A percentile compares a stretch with the other conserved stretches of the same genome.
These are phyloP conservation scores for Spirogloea muscicola DNA, from an alignment of 139 green algal species.

Conservation along the genomic window DNA sequence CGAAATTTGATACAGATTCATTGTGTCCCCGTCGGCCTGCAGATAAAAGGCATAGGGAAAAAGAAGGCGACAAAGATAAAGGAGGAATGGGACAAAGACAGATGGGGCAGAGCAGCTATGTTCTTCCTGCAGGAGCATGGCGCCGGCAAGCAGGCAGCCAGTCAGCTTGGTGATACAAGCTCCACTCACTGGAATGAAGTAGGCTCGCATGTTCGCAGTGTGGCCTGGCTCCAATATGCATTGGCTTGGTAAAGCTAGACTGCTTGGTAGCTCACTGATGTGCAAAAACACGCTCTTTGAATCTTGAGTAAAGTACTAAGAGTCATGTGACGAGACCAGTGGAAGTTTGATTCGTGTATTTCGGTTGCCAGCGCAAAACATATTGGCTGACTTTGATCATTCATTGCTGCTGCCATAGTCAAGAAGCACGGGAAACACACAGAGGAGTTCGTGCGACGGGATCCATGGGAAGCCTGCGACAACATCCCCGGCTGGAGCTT, in stretches of 20 bases:
- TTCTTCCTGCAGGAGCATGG: constrained; percentile 28
- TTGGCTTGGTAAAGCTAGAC: too few relatives aligned
- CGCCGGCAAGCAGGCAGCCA: not conserved
- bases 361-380: not conserved
- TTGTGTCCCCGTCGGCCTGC: too few relatives aligned
- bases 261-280: too few relatives aligned
- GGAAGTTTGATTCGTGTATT: too few relatives aligned
- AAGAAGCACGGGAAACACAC: constrained; percentile 4
- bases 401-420: not conserved
- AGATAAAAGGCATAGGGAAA: constrained; percentile 29
- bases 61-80: constrained; percentile 38
- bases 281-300: too few relatives aligned
- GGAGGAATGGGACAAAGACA: constrained; percentile 26
- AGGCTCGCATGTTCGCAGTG: not conserved
- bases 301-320: too few relatives aligned
- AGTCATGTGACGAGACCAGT: too few relatives aligned
- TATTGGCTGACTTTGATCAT: not conserved
- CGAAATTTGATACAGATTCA: too few relatives aligned
- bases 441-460: not conserved
- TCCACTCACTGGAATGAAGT: not conserved
- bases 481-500: constrained; percentile 31
- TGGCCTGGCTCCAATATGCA: too few relatives aligned
- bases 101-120: constrained; percentile 25
- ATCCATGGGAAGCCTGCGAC: constrained; percentile 18
- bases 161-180: constrained; percentile 18